Evolutionary conservation across 1,284 basidiomycete species (phyloP), one percentile per base, ranked within the genome.

Genomic region (Cryptococcus maquisensis): DNA sequence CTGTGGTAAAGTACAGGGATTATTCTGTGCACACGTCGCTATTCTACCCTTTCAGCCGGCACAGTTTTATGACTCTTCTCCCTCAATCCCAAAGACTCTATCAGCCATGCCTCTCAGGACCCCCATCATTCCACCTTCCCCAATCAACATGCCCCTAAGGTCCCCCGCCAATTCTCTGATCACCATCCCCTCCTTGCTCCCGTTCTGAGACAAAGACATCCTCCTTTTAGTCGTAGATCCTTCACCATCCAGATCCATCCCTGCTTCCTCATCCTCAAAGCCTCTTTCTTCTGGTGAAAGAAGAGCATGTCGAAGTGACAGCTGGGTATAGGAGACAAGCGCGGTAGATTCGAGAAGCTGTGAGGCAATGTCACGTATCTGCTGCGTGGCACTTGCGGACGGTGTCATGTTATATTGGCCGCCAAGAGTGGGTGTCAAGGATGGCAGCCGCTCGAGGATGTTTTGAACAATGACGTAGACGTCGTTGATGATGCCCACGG

Each of bases 101-200:
- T 62, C 59, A 20, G 58, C 49, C 47, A 49, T 16, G 12, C 37
- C 40, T 42, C 43, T 55, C 41, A 65, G 37, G 6, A 61, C 49
- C 2, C 56, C 51, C 49, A 53, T 52, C 49, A 57, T 50, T 7
- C 56, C 57, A 18, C 51, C 54, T 15, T 53, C 58, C 20, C 47
- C 51, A 20, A 44, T 49, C 16, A 90, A 59, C 65, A 90, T 73
- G 9, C 81, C 78, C 63, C 84, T 83, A 52, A 90, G 64, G 71
- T 91, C 89, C 3, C 80, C 79, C 42, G 83, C 83, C 80, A 91
- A 84, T 76, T 90, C 87, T 2, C 85, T 84, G 13, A 85, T 83
- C 81, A 86, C 85, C 61, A 86, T 77, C 60, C 85, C 77, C 61
- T 87, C 68, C 46, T 85, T 78, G 60, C 52, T 57, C 86, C 85